phyloP scores from a whole-genome alignment of 768 basidiomycete genomes.

The Trametes cinnabarina region DNA sequence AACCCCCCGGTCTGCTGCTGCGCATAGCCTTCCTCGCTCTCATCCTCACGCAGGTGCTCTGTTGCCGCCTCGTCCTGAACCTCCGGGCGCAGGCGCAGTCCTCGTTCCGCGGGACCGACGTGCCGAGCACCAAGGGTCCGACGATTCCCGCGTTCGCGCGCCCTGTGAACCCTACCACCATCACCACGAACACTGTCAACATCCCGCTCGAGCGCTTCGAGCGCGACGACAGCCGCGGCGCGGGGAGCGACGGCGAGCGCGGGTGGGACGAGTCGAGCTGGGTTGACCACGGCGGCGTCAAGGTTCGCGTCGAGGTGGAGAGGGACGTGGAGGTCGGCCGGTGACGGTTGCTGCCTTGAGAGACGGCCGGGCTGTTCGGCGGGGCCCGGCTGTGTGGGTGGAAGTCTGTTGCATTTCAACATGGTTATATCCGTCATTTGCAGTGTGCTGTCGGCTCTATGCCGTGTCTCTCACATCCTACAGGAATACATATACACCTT shows the following conservation, averaged over 20 bases:
- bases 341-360: too few species aligned
- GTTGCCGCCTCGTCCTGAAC: slow-evolving; percentile 13
- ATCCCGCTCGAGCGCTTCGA: slow-evolving; percentile 12
- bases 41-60: slow-evolving; percentile 9
- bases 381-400: too few species aligned
- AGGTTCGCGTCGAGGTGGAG: slow-evolving; percentile 5
- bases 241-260: not conserved
- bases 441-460: not conserved
- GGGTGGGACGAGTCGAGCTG: slow-evolving; percentile 1
- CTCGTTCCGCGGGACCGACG: not conserved
- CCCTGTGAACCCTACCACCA: not conserved
- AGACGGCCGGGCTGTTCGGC: too few species aligned
- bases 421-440: not conserved
- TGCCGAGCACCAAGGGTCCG: not conserved
- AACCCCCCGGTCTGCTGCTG: not conserved
- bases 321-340: slow-evolving; percentile 1
- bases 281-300: slow-evolving; percentile 1
- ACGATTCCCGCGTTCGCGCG: slow-evolving; percentile 4
- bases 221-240: not conserved
- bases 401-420: not conserved
- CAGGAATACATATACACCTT: not conserved
- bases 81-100: not conserved
- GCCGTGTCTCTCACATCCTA: not conserved
- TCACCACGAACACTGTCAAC: slow-evolving; percentile 1
- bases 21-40: slow-evolving; percentile 6